These are phyloP conservation scores for Vitellaria paradoxa DNA, from an alignment of 179 eudicot species.

Conservation along the genomic window DNA sequence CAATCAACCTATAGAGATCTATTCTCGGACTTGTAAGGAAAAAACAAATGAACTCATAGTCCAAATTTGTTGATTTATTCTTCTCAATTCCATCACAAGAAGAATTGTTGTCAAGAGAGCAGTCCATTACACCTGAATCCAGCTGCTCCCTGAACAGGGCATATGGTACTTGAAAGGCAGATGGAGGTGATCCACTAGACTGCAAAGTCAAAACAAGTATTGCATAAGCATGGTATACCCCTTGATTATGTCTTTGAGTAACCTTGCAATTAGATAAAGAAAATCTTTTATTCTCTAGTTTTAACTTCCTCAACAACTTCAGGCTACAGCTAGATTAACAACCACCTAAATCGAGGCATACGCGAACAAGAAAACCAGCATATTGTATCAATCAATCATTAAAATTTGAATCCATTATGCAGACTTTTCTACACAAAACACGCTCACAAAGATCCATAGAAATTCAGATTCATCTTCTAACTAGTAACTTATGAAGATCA, in stretches of 20 bases:
- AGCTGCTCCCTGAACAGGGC: conserved; percentile 59
- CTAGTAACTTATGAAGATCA: conserved; percentile 23
- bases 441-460: not conserved
- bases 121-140: conserved; percentile 31
- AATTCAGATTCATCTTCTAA: not conserved
- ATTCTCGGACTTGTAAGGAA: conserved; percentile 78
- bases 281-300: not conserved
- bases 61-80: conserved; percentile 52
- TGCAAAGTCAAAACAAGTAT: conserved; percentile 38
- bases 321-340: not conserved
- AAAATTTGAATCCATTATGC: not conserved
- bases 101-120: conserved; percentile 21
- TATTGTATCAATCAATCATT: not conserved
- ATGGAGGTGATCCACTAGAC: conserved; percentile 87
- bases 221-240: conserved; percentile 5
- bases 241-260: no score
- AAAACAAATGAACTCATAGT: conserved; percentile 77
- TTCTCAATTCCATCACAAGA: conserved; percentile 32
- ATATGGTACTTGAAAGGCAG: conserved; percentile 83
- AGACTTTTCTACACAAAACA: not conserved
- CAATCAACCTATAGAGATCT: conserved; percentile 83
- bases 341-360: not conserved
- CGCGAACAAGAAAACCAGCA: not conserved
- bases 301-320: not conserved
- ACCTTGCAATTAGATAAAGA: not conserved